Evolutionary conservation across 2,329 filamentous ascomycete genomes (phyloP), one percentile per base, ranked within the genome.

Genomic region (Xylariales sp.): DNA sequence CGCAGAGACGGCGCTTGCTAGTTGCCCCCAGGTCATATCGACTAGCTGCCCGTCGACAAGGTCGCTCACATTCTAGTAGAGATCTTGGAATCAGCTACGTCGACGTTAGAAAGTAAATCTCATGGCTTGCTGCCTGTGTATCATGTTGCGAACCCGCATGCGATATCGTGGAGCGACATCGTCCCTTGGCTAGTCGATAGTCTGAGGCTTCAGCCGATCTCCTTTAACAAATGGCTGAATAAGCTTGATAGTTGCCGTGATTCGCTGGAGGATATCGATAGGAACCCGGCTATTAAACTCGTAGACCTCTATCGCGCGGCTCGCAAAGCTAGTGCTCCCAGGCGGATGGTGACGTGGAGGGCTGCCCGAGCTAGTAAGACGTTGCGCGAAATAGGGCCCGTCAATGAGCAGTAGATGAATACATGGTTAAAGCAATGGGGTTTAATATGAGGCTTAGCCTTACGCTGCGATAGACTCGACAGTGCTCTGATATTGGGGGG

Each of bases 331-430:
- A 16, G n/a, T 53, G 54, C 46, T n/a, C 34, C 53, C 46, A 57
- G 62, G 36, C 54, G 62, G 36, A 58, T 64, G 61, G 50, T 52
- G 62, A 64, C 62, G 5, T 57, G 62, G 54, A 57, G 8, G 53
- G 45, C 54, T 14, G 30, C 36, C 23, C 45, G 57, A 14, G 53
- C 45, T 45, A 64, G 61, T 41, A 57, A 57, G 23, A 64, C 53
- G 43, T n/a, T 57, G 18, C 53, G 61, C 8, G 53, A 54, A 45
- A 46, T 64, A 1, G 53, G 45, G 3, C 61, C 45, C 7, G 53
- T 64, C 5, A 64, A 52, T 50, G n/a, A 41, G 36, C 52, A 57
- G 43, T 52, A 45, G 53, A 34, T 64, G 52, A 12, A 36, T n/a
- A 34, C 34, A 14, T 57, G 53, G 61, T 32, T 34, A 7, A 52